phyloP scores from a whole-genome alignment of 2,329 filamentous ascomycete species.

The Acrocalymma vagum region DNA sequence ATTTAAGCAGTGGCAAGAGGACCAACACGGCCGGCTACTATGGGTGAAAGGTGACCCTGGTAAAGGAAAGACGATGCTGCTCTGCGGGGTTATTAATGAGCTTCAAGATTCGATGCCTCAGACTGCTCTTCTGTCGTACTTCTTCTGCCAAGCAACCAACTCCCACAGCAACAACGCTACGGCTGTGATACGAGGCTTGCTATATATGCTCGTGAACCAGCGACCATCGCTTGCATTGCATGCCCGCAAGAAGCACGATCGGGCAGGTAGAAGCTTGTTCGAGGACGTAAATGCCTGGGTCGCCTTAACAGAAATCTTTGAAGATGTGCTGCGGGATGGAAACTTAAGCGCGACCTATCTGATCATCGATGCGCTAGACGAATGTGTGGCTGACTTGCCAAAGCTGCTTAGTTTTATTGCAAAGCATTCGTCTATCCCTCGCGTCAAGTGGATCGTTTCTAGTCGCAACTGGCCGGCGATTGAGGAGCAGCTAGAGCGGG shows the following conservation, averaged over 20 bases:
- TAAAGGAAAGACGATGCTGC: slow-evolving; percentile 51
- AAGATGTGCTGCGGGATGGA: slow-evolving; percentile 49
- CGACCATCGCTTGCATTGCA: slow-evolving; percentile 38
- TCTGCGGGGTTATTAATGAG: slow-evolving; percentile 35
- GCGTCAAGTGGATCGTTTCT: slow-evolving; percentile 24
- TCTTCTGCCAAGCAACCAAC: slow-evolving; percentile 56
- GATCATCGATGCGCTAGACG: slow-evolving; percentile 24
- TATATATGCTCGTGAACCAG: slow-evolving; percentile 49
- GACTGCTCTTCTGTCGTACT: slow-evolving; percentile 32
- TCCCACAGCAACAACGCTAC: slow-evolving; percentile 51
- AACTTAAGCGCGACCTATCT: slow-evolving; percentile 11
- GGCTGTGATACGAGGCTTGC: slow-evolving; percentile 53
- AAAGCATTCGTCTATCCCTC: slow-evolving; percentile 6
- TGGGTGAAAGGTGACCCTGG: slow-evolving; percentile 41
- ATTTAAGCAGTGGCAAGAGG: slow-evolving; percentile 31
- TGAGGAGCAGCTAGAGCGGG: slow-evolving; percentile 37
- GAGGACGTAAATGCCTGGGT: slow-evolving; percentile 49
- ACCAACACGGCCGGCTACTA: slow-evolving; percentile 33
- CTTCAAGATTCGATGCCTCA: slow-evolving; percentile 28
- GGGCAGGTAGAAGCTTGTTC: slow-evolving; percentile 48
- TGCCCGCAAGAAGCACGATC: slow-evolving; percentile 40
- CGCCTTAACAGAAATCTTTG: slow-evolving; percentile 43
- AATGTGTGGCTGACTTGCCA: slow-evolving; percentile 12
- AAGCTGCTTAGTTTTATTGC: slow-evolving; percentile 12
- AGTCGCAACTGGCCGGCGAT: slow-evolving; percentile 37